A percentile compares a stretch with the other conserved stretches of the same genome.
These are phyloP conservation scores for Fusarium pininemorale DNA, from an alignment of 2,329 filamentous ascomycete species.

Conservation along the genomic window DNA sequence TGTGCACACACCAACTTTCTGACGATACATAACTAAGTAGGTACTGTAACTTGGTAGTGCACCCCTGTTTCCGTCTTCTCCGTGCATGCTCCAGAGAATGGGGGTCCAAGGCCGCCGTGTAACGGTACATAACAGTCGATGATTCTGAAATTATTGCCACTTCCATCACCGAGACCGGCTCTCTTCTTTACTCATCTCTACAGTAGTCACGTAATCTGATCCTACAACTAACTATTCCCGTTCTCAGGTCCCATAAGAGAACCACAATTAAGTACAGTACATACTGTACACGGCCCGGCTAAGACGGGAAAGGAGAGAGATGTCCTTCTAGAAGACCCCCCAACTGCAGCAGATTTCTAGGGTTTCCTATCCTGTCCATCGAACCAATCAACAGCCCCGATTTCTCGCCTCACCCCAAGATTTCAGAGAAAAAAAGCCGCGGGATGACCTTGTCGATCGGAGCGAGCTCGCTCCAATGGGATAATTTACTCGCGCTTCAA, in stretches of 20 bases:
- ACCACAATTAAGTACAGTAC: neutral
- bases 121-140: neutral
- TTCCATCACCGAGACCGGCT: neutral
- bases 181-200: neutral
- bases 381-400: conserved; percentile 12
- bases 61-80: conserved; percentile 21
- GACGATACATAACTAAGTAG: neutral
- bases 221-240: neutral
- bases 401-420: conserved; percentile 16
- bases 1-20: conserved; percentile 22
- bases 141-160: neutral
- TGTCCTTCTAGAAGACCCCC: conserved; percentile 38
- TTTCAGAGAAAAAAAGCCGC: conserved; percentile 24
- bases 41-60: neutral
- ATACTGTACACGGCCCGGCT: neutral
- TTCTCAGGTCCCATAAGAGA: neutral
- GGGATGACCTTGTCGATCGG: conserved; percentile 27
- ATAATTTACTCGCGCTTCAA: conserved; percentile 25
- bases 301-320: conserved; percentile 1
- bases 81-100: conserved; percentile 13
- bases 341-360: conserved; percentile 17
- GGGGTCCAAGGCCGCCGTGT: conserved; percentile 1
- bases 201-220: neutral
- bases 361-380: conserved; percentile 20
- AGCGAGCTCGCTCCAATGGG: conserved; percentile 21